Evolutionary conservation across 768 basidiomycete species (phyloP), one percentile per base, ranked within the genome.

Genomic region (Exidia glandulosa): DNA sequence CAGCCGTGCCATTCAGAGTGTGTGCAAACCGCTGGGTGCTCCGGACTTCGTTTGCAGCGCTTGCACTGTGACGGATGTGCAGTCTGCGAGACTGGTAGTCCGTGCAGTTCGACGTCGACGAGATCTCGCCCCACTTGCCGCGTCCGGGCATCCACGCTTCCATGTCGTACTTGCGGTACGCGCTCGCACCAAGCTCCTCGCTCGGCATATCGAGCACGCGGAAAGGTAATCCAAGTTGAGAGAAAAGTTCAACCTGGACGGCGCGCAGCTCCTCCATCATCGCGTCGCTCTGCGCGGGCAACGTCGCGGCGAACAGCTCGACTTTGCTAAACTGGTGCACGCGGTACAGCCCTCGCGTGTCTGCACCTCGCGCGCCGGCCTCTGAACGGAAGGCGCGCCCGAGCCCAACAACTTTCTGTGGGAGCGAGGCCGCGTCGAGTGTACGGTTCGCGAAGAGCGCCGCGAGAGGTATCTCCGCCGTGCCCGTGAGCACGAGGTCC

Each of bases 101-200:
- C 19, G 94, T 98, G 71, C 96, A 99, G 68, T 98, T 98, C 3
- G 94, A 97, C 2, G 93, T 81, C 1, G 96, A 98, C 0, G 94
- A 89, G 33, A 98, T 87, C 77, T 79, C 96, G n/a, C 96, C 96
- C 96, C 96, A 99, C 56, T 73, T 75, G 1, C 91, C 94, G 25
- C 94, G 83, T 1, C 96, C 96, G 9, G 96, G 96, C 96, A 98
- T 99, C 94, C 95, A 99, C 1, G 87, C 94, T 70, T 99, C 96
- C 71, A 97, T 91, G 69, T 99, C 96, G 67, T 91, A 94, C 71
- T 99, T 99, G 47, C 92, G 82, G 66, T 88, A 93, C 1, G 96
- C 95, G 59, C 86, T 88, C 0, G 94, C 92, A 1, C 96, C 96
- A 2, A 99, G 81, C 71, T 98, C 96, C 72, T 96, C 91, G 0